These are phyloP conservation scores for Aspergillus puulaauensis DNA, from an alignment of 2,329 filamentous ascomycete species.

Conservation along the genomic window DNA sequence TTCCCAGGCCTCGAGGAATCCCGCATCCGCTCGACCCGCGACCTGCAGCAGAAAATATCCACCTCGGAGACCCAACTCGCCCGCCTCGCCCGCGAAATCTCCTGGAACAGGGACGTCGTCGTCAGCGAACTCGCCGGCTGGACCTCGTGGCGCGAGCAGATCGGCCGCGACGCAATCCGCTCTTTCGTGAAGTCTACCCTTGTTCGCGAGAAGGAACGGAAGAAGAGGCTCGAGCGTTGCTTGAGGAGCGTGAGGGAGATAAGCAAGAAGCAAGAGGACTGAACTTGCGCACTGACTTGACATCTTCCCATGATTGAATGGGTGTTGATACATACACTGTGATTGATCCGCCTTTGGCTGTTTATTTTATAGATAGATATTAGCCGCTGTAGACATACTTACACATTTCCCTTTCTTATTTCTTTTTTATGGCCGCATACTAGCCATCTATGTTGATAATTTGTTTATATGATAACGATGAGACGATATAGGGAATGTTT, in stretches of 20 bases:
- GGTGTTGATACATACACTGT: not conserved
- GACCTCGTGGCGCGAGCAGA: conserved; percentile 82
- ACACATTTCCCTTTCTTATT: not conserved
- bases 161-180: conserved; percentile 71
- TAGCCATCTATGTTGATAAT: no score
- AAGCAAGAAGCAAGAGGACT: no score
- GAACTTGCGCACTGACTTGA: no score
- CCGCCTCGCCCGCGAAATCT: conserved; percentile 74
- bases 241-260: conserved; percentile 59
- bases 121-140: conserved; percentile 89
- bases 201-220: conserved; percentile 72
- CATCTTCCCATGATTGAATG: no score
- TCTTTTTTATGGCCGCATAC: not conserved
- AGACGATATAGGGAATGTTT: not conserved
- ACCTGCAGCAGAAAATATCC: conserved; percentile 76
- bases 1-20: conserved; percentile 73
- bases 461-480: not conserved
- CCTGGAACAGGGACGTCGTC: conserved; percentile 91
- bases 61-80: conserved; percentile 69
- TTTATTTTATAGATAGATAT: not conserved
- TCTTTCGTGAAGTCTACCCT: conserved; percentile 77
- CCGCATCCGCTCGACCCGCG: conserved; percentile 75
- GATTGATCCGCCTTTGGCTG: not conserved
- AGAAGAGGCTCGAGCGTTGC: conserved; percentile 79
- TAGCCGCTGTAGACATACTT: not conserved